These are phyloP conservation scores for Achaetomium macrosporum DNA, from an alignment of 2,329 filamentous ascomycete genomes.

Conservation along the genomic window DNA sequence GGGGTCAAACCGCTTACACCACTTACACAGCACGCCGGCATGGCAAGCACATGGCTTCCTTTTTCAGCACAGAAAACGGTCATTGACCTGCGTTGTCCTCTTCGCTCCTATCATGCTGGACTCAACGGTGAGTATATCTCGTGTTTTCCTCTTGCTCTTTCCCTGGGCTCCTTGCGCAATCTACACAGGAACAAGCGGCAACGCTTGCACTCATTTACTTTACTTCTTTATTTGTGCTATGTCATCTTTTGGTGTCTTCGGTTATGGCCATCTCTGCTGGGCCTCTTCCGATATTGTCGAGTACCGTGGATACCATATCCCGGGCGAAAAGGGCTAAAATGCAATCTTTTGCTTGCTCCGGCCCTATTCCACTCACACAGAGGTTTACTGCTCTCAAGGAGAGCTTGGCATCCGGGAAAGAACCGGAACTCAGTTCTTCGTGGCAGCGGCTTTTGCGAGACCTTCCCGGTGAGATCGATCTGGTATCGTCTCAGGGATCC, in stretches of 20 bases:
- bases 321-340: constrained; percentile 16
- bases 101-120: not conserved
- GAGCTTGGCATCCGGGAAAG: constrained; percentile 34
- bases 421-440: constrained; percentile 34
- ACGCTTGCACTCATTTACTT: not conserved
- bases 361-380: constrained; percentile 35
- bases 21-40: constrained; percentile 20
- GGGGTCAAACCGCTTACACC: constrained; percentile 10
- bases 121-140: constrained; percentile 7
- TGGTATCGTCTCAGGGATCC: constrained; percentile 31
- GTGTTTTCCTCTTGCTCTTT: not conserved
- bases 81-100: not conserved
- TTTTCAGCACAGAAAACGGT: not conserved
- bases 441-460: constrained; percentile 36
- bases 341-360: constrained; percentile 31
- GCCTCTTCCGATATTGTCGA: constrained; percentile 14
- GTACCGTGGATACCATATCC: constrained; percentile 19
- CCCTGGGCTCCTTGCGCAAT: not conserved
- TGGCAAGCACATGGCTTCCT: constrained; percentile 3
- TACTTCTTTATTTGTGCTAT: constrained; percentile 6
- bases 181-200: not conserved
- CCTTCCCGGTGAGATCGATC: constrained; percentile 34
- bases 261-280: constrained; percentile 21
- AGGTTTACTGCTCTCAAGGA: constrained; percentile 40
- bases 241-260: not conserved